These are phyloP conservation scores for Aspergillus caelatus DNA, from an alignment of 2,329 filamentous ascomycete genomes.

Conservation along the genomic window DNA sequence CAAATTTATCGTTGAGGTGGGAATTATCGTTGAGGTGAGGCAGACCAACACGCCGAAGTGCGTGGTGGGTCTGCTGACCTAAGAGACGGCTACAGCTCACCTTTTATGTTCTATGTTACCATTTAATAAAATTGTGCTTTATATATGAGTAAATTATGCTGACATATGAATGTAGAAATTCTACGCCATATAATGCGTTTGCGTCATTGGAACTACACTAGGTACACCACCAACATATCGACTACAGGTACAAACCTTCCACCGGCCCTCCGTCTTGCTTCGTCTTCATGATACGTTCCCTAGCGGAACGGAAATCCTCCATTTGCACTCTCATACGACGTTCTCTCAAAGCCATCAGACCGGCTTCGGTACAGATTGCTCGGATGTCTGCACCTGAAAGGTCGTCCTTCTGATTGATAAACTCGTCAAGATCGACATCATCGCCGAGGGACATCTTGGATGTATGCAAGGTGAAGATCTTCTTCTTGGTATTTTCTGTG, in stretches of 20 bases:
- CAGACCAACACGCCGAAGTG: no score
- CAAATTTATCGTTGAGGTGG: no score
- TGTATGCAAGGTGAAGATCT: conserved; percentile 98
- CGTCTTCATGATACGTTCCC: conserved; percentile 94
- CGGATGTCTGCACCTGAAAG: conserved; percentile 97
- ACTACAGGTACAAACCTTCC: conserved; percentile 96
- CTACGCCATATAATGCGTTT: conserved; percentile 10
- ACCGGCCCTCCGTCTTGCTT: conserved; percentile 95
- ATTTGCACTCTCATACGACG: conserved; percentile 98
- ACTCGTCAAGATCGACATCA: conserved; percentile 98
- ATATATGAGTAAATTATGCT: conserved; percentile 13
- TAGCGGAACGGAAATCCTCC: conserved; percentile 91
- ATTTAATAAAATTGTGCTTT: background rate
- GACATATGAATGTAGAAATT: conserved; percentile 28
- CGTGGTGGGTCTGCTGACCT: no score
- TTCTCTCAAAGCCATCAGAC: conserved; percentile 90
- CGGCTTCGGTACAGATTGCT: conserved; percentile 96
- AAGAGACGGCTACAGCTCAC: background rate
- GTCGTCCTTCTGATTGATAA: conserved; percentile 98
- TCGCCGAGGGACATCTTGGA: conserved; percentile 97
- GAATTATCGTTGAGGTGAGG: no score
- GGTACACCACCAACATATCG: conserved; percentile 15
- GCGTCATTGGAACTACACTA: conserved; percentile 13
- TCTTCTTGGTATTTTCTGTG: conserved; percentile 82
- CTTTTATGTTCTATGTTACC: background rate